phyloP scores from a whole-genome alignment of 116 monocot species.

The Posidonia oceanica region DNA sequence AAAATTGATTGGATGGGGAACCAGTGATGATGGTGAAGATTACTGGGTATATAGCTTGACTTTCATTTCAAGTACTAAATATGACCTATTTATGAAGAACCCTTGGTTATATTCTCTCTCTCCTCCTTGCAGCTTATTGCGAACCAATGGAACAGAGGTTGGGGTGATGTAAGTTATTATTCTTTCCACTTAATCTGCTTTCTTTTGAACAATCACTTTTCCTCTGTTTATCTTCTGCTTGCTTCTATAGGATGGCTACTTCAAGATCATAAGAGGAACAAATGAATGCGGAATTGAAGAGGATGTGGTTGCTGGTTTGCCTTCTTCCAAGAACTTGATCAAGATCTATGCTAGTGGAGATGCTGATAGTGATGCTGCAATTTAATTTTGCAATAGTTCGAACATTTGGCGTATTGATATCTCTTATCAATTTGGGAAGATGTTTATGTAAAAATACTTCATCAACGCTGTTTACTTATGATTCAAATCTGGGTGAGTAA shows the following conservation, averaged over 20 bases:
- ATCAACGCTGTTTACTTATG: no score
- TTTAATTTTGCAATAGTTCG: not conserved
- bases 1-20: slow-evolving; percentile 97
- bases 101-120: not conserved
- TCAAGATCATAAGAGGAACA: slow-evolving; percentile 78
- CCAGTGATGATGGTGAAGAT: slow-evolving; percentile 76
- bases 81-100: not conserved
- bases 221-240: not conserved
- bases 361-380: slow-evolving; percentile 9
- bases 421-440: no score
- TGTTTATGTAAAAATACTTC: no score
- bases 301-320: slow-evolving; percentile 76
- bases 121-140: slow-evolving; percentile 68
- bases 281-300: slow-evolving; percentile 96
- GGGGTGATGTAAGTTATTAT: slow-evolving; percentile 77
- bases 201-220: not conserved
- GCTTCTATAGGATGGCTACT: slow-evolving; percentile 68
- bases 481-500: no score
- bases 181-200: not conserved
- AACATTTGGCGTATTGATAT: no score
- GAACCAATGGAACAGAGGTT: slow-evolving; percentile 93
- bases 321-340: slow-evolving; percentile 64
- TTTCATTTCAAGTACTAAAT: not conserved
- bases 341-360: slow-evolving; percentile 16
- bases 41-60: slow-evolving; percentile 56